These are phyloP conservation scores for Xylaria sp. DNA, from an alignment of 2,329 filamentous ascomycete genomes.

Conservation along the genomic window DNA sequence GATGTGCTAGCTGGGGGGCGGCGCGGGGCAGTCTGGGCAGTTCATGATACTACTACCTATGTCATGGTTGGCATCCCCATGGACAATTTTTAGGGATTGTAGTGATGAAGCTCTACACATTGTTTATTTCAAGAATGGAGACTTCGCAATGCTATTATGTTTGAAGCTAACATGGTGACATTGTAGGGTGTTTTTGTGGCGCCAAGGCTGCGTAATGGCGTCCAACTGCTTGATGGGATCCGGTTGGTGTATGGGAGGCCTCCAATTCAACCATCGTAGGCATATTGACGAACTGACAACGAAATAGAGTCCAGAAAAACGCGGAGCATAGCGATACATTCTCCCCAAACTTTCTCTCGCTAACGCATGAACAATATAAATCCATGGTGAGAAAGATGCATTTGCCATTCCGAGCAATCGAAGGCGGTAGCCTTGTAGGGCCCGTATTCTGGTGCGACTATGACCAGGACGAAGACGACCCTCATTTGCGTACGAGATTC, in stretches of 20 bases:
- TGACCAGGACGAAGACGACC: constrained; percentile 67
- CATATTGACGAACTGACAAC: constrained; percentile 30
- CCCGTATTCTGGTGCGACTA: constrained; percentile 72
- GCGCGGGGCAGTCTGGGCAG: constrained; percentile 16
- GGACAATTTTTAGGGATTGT: background rate
- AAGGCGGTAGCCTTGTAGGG: constrained; percentile 68
- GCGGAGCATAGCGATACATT: constrained; percentile 70
- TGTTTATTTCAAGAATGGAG: background rate
- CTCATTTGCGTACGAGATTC: constrained; percentile 63
- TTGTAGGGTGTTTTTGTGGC: constrained; percentile 65
- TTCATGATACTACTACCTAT: background rate
- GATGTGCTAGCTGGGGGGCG: constrained; percentile 3
- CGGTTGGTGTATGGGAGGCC: constrained; percentile 63
- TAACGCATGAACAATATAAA: constrained; percentile 62
- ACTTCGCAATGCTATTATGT: background rate
- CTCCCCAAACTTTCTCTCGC: constrained; percentile 63
- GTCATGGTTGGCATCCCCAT: background rate
- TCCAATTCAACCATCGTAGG: background rate
- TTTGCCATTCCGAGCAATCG: constrained; percentile 68
- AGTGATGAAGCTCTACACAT: background rate
- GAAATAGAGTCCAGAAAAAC: constrained; percentile 64
- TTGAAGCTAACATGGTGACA: constrained; percentile 20
- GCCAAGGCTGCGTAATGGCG: constrained; percentile 56
- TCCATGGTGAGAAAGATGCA: constrained; percentile 66
- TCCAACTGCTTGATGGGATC: constrained; percentile 62